Evolutionary conservation across 129 eudicot genomes (phyloP).

Genomic region (Tagetes erecta): DNA sequence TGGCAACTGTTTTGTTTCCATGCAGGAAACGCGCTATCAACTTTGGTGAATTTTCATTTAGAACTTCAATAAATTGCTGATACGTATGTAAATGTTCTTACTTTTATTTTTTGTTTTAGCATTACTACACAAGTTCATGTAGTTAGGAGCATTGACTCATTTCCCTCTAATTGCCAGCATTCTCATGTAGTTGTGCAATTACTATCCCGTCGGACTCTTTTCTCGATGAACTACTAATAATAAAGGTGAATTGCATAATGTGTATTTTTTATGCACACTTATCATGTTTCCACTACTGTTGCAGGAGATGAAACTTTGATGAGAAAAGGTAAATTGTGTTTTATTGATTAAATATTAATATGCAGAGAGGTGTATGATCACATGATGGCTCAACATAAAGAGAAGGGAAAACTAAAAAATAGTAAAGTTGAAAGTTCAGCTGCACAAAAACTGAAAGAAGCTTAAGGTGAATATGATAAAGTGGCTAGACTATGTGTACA

Average conservation of each 20-base stretch:
- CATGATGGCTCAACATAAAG: constrained; percentile 73
- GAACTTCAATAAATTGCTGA: constrained; percentile 91
- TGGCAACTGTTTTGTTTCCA: background rate
- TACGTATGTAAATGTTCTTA: constrained; percentile 57
- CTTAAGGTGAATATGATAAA: constrained; percentile 80
- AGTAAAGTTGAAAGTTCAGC: constrained; percentile 69
- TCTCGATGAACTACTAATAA: constrained; percentile 79
- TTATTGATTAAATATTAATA: constrained; percentile 23
- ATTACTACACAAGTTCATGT: constrained; percentile 15
- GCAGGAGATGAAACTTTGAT: constrained; percentile 94
- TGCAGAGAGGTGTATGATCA: constrained; percentile 80
- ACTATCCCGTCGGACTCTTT: constrained; percentile 96
- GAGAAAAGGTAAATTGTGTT: constrained; percentile 69
- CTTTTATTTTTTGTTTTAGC: background rate
- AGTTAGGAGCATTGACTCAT: constrained; percentile 17
- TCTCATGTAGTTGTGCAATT: constrained; percentile 66
- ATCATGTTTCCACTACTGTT: constrained; percentile 29
- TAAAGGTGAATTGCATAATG: constrained; percentile 52
- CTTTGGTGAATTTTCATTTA: constrained; percentile 73
- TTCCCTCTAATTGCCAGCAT: constrained; percentile 56
- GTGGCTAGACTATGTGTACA: constrained; percentile 65
- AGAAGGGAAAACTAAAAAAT: constrained; percentile 63
- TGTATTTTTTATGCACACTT: constrained; percentile 29
- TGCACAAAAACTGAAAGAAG: constrained; percentile 66
- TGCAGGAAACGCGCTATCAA: constrained; percentile 67